Conservation (phyloP, 495 filamentous ascomycete genomes). For the Letharia columbiana region DNA sequence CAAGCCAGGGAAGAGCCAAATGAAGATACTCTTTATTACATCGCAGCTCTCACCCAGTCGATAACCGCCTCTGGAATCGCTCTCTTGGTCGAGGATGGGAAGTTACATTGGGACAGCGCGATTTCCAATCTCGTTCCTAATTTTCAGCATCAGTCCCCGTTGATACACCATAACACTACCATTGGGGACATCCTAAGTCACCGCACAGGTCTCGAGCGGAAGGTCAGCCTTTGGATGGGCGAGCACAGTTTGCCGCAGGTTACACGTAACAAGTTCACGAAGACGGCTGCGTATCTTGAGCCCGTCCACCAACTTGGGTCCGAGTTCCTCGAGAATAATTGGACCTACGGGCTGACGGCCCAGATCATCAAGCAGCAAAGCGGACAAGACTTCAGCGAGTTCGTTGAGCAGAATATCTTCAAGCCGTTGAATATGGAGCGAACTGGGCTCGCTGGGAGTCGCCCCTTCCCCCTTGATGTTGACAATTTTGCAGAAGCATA, state of each 20-base stretch:
- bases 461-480: not conserved
- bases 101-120: conserved; percentile 24
- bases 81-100: conserved; percentile 30
- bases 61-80: conserved; percentile 31
- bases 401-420: conserved; percentile 40
- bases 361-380: conserved; percentile 39
- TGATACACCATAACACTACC: conserved; percentile 32
- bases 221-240: conserved; percentile 27
- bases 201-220: conserved; percentile 38
- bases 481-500: conserved; percentile 18
- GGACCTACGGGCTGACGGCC: conserved; percentile 39
- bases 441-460: not conserved
- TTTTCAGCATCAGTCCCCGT: conserved; percentile 24
- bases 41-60: conserved; percentile 35
- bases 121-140: conserved; percentile 25
- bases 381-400: conserved; percentile 32
- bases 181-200: conserved; percentile 46
- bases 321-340: conserved; percentile 38
- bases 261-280: conserved; percentile 18
- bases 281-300: conserved; percentile 33
- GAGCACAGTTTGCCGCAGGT: conserved; percentile 9
- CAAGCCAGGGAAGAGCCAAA: conserved; percentile 14
- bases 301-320: conserved; percentile 33
- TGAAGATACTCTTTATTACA: conserved; percentile 31
- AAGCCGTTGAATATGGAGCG: conserved; percentile 39